These are phyloP conservation scores for Krasilnikovozyma curviuscula DNA, from an alignment of 768 basidiomycete genomes.

Conservation along the genomic window DNA sequence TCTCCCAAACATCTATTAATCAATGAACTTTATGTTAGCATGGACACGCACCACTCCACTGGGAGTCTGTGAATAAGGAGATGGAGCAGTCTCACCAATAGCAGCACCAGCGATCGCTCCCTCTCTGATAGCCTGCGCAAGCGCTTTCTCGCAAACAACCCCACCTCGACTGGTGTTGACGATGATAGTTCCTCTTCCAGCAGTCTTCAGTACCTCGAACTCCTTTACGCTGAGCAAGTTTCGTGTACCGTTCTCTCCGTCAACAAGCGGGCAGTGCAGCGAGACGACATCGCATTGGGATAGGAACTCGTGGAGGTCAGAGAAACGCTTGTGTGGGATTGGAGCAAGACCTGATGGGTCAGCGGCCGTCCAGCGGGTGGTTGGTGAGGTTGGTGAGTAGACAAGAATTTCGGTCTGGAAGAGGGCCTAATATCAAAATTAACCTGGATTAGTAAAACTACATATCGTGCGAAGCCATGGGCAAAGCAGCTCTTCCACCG, in stretches of 20 bases:
- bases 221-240: constrained; percentile 36
- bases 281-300: constrained; percentile 41
- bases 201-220: constrained; percentile 37
- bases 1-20: background rate
- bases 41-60: background rate
- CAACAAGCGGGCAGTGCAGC: constrained; percentile 41
- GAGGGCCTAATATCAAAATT: background rate
- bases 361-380: background rate
- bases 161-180: constrained; percentile 52
- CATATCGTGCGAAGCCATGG: too few relatives aligned
- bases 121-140: constrained; percentile 34
- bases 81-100: constrained; percentile 41
- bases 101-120: constrained; percentile 40
- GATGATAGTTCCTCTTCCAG: constrained; percentile 40
- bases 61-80: background rate
- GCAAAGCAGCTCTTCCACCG: too few relatives aligned
- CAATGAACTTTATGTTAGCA: background rate
- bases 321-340: constrained; percentile 46
- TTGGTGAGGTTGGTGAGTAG: constrained; percentile 2
- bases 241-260: constrained; percentile 33
- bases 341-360: constrained; percentile 30
- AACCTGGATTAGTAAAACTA: too few relatives aligned
- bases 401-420: constrained; percentile 4
- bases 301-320: constrained; percentile 40
- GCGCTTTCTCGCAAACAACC: constrained; percentile 40